Conservation (phyloP, 164 flowering plant genomes). For the Paratinospora sagittata region DNA sequence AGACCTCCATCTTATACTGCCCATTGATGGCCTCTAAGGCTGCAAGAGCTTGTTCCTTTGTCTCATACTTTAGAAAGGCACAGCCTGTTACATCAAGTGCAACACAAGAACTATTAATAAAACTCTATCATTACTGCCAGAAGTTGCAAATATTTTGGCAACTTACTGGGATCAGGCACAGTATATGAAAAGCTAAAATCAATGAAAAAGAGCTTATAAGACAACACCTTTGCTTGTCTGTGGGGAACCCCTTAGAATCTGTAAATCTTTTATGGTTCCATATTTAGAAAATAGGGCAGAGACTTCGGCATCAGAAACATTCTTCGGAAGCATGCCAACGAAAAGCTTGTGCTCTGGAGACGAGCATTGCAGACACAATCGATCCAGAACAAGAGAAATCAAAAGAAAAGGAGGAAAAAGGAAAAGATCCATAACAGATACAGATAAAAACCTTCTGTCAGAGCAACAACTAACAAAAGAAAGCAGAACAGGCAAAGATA, state of each 20-base stretch:
- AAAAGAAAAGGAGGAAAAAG: neutral
- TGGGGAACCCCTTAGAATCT: conserved; percentile 88
- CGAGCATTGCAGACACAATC: neutral
- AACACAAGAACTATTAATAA: conserved; percentile 1
- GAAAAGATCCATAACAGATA: neutral
- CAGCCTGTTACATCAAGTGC: conserved; percentile 48
- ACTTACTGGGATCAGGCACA: neutral
- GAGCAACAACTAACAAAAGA: neutral
- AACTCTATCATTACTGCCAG: neutral
- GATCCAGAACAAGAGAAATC: neutral
- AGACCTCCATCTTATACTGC: conserved; percentile 94
- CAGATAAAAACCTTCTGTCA: conserved; percentile 1
- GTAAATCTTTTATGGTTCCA: conserved; percentile 85
- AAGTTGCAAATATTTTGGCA: neutral
- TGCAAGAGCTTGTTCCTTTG: conserved; percentile 91
- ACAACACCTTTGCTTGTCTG: conserved; percentile 90
- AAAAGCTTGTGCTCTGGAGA: conserved; percentile 91
- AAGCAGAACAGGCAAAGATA: neutral
- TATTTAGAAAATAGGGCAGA: conserved; percentile 66
- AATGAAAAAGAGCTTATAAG: neutral
- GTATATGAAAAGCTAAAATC: neutral
- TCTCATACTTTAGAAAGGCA: conserved; percentile 96
- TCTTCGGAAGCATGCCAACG: conserved; percentile 98
- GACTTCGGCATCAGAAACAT: conserved; percentile 80
- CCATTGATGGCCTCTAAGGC: conserved; percentile 88